Conservation (phyloP, 2,329 filamentous ascomycete genomes). For the Onygenales sp. region DNA sequence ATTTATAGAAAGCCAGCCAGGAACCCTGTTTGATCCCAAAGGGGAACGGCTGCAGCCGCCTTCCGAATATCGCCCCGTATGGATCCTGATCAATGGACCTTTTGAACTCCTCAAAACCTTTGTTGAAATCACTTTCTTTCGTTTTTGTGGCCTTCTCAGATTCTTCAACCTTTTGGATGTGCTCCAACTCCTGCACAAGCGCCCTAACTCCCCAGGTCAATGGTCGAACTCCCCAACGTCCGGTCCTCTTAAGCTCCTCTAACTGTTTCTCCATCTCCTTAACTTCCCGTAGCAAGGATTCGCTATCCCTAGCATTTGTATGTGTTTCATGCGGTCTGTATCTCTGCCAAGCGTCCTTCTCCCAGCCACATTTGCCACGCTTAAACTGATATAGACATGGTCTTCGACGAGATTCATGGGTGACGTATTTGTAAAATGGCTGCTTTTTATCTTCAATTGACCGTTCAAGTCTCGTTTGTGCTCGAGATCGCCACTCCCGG, state of each 20-base stretch:
- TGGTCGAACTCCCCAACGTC: too few relatives aligned
- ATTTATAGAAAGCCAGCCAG: conserved; percentile 23
- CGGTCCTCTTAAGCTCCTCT: conserved; percentile 2
- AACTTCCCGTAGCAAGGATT: neutral
- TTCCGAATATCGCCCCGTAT: conserved; percentile 32
- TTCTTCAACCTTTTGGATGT: neutral
- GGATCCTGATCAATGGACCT: conserved; percentile 29
- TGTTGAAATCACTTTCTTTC: conserved; percentile 7
- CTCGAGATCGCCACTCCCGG: neutral
- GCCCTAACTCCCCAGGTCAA: too few relatives aligned
- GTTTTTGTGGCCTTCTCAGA: neutral
- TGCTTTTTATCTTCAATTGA: neutral
- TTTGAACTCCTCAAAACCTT: conserved; percentile 28
- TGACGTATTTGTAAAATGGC: neutral
- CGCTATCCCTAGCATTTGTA: too few relatives aligned
- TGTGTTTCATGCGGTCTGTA: too few relatives aligned
- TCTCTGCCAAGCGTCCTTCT: too few relatives aligned
- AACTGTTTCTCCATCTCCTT: conserved; percentile 2
- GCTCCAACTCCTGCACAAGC: too few relatives aligned
- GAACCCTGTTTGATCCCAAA: conserved; percentile 13
- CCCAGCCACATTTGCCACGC: neutral
- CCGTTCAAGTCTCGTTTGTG: neutral
- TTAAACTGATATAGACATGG: neutral
- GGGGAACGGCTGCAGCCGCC: conserved; percentile 18
- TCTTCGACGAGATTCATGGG: neutral